Conservation (phyloP, 352 stramenopile species). For the Stramenopiles sp. region DNA sequence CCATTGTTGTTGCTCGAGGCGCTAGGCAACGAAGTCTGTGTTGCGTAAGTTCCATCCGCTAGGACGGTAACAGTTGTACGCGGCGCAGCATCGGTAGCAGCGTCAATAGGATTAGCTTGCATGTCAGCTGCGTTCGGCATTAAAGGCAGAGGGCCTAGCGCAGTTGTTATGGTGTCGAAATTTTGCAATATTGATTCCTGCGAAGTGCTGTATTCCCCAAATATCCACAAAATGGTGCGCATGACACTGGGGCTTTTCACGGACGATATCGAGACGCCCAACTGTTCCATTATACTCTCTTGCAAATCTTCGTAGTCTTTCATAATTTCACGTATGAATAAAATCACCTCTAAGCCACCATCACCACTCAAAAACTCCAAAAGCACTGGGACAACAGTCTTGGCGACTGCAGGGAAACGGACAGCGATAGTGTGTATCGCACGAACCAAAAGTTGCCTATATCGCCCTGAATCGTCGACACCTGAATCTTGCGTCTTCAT, state of each 20-base stretch:
- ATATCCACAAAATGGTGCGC: constrained; percentile 87
- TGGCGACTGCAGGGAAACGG: constrained; percentile 88
- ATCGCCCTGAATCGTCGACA: constrained; percentile 40
- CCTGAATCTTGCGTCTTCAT: constrained; percentile 46
- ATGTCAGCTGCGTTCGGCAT: constrained; percentile 32
- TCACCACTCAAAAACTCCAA: constrained; percentile 93
- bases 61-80: constrained; percentile 41
- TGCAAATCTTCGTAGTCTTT: constrained; percentile 83
- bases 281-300: constrained; percentile 70
- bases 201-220: constrained; percentile 67
- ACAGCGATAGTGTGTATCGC: constrained; percentile 92
- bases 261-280: constrained; percentile 75
- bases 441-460: constrained; percentile 89
- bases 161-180: constrained; percentile 60
- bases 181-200: constrained; percentile 47
- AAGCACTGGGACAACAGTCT: constrained; percentile 90
- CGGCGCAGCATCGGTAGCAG: not conserved
- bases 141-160: constrained; percentile 49
- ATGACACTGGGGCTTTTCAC: constrained; percentile 84
- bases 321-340: constrained; percentile 94
- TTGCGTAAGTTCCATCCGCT: constrained; percentile 96
- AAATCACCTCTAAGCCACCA: constrained; percentile 88
- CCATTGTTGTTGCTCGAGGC: constrained; percentile 25
- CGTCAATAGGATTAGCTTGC: not conserved
- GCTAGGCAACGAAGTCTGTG: constrained; percentile 70